phyloP scores from a whole-genome alignment of 768 basidiomycete species.

The Suillus weaverae region DNA sequence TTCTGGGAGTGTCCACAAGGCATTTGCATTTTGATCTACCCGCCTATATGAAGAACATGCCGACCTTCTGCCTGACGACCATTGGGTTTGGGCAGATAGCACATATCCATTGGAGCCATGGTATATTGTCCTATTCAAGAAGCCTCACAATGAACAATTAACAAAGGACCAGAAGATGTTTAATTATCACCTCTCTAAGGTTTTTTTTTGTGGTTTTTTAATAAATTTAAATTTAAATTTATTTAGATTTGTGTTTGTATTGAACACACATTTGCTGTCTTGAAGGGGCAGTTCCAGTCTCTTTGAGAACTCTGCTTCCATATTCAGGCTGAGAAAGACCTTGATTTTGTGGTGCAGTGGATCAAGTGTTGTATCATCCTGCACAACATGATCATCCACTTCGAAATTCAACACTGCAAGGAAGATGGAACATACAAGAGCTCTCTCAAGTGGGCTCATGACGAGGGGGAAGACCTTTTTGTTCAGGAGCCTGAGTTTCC shows the following conservation, averaged over 20 bases:
- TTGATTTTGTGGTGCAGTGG: not conserved
- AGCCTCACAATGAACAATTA: too few species aligned
- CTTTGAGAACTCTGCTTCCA: not conserved
- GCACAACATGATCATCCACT: not conserved
- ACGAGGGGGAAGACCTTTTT: too few species aligned
- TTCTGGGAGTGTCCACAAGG: not conserved
- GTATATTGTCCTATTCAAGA: too few species aligned
- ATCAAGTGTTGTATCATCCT: not conserved
- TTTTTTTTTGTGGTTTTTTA: not conserved
- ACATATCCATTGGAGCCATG: too few species aligned
- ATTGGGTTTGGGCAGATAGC: slow-evolving; percentile 6
- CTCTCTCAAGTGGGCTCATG: too few species aligned
- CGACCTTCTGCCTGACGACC: not conserved
- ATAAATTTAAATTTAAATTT: not conserved
- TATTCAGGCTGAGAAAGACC: not conserved
- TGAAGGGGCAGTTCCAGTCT: slow-evolving; percentile 7
- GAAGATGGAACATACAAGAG: not conserved
- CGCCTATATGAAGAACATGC: not conserved
- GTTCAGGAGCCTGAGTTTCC: not conserved
- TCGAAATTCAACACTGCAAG: not conserved
- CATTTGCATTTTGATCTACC: not conserved
- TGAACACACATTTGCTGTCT: slow-evolving; percentile 9
- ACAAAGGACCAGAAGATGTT: too few species aligned
- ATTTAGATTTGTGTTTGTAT: slow-evolving; percentile 4
- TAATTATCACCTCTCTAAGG: slow-evolving; percentile 3